Evolutionary conservation across 1,139 yeast species (phyloP).

Genomic region (Saccharomyces pastorianus): DNA sequence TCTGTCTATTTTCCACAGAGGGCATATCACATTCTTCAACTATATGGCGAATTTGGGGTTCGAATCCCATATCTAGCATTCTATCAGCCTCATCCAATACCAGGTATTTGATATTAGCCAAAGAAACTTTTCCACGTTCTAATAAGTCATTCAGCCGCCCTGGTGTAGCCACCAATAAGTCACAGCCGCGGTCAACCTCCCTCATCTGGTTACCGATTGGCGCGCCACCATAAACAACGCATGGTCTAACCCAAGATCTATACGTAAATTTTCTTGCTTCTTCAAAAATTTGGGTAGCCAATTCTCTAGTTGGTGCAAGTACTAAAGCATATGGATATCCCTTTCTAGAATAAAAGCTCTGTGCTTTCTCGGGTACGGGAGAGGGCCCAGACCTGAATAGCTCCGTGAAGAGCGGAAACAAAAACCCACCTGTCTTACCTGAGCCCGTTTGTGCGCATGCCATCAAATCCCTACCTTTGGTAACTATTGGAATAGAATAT

Average conservation of each 20-base stretch:
- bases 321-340: conserved; percentile 90
- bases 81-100: conserved; percentile 98
- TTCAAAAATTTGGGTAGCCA: conserved; percentile 89
- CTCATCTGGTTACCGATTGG: conserved; percentile 81
- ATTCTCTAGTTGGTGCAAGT: conserved; percentile 96
- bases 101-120: conserved; percentile 79
- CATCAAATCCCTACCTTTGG: conserved; percentile 93
- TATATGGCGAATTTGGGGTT: conserved; percentile 96
- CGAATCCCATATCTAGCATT: conserved; percentile 99
- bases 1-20: conserved; percentile 77
- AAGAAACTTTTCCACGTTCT: conserved; percentile 87
- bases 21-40: conserved; percentile 98
- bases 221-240: conserved; percentile 97
- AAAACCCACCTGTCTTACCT: conserved; percentile 98
- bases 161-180: conserved; percentile 92
- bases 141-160: conserved; percentile 94
- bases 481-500: conserved; percentile 94
- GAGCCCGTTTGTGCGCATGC: conserved; percentile 99
- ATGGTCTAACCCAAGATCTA: conserved; percentile 96
- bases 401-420: conserved; percentile 92
- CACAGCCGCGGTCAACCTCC: conserved; percentile 88
- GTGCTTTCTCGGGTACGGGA: conserved; percentile 39
- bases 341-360: conserved; percentile 54
- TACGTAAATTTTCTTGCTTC: conserved; percentile 92
- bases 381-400: conserved; percentile 84